Evolutionary conservation across 768 basidiomycete genomes (phyloP).

Genomic region (Russula ochroleuca): DNA sequence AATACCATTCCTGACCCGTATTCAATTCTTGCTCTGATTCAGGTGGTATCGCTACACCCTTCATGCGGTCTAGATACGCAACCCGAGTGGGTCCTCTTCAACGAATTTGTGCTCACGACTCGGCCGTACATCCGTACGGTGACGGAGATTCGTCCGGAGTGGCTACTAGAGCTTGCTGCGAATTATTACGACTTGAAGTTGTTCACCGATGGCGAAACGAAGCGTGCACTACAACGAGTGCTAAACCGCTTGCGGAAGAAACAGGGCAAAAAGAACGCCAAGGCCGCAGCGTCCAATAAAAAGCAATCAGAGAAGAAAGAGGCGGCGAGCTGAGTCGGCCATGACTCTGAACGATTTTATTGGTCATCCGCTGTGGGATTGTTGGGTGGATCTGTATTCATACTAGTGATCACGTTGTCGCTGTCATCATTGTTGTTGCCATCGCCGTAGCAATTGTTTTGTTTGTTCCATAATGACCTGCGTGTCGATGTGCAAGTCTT

Average conservation of each 20-base stretch:
- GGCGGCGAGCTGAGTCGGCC: not conserved
- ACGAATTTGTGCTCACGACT: conserved; percentile 93
- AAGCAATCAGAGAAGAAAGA: conserved; percentile 7
- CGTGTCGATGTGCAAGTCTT: not conserved
- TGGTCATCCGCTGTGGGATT: not conserved
- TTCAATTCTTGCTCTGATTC: conserved; percentile 34
- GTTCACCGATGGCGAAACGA: conserved; percentile 70
- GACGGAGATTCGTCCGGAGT: conserved; percentile 82
- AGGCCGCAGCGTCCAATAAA: not conserved
- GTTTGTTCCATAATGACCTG: not conserved
- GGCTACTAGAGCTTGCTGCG: conserved; percentile 62
- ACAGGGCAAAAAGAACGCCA: not conserved
- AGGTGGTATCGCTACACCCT: conserved; percentile 76
- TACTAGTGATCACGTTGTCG: not conserved
- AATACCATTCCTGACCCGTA: not conserved
- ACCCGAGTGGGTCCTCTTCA: conserved; percentile 90
- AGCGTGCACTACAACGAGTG: conserved; percentile 41
- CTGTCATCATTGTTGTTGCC: not conserved
- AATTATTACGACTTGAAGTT: conserved; percentile 63
- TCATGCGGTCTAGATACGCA: conserved; percentile 82
- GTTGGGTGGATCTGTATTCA: not conserved
- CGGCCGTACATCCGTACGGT: conserved; percentile 87
- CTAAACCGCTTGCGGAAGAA: not conserved
- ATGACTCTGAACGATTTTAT: not conserved
- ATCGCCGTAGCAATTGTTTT: not conserved